Evolutionary conservation across 768 basidiomycete genomes (phyloP).

Genomic region (Mycena galopus): DNA sequence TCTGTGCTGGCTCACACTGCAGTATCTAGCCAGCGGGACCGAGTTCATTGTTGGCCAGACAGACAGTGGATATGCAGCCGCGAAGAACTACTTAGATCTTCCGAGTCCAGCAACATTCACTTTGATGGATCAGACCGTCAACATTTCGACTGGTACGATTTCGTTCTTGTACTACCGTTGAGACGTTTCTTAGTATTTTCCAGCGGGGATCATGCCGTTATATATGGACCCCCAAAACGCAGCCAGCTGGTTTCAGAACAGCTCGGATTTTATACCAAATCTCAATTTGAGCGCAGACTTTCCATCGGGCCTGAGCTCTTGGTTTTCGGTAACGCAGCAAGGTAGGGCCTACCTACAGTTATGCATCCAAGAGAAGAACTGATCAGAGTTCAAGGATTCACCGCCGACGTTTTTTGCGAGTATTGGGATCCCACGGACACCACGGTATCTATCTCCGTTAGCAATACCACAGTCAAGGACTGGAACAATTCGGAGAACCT

Average conservation of each 20-base stretch:
- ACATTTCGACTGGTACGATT: not conserved
- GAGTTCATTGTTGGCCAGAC: constrained; percentile 9
- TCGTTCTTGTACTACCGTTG: not conserved
- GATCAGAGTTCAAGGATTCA: not conserved
- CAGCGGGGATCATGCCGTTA: not conserved
- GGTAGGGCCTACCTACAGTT: no score
- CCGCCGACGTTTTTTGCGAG: not conserved
- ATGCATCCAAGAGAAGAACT: no score
- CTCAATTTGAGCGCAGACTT: not conserved
- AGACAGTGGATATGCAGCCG: not conserved
- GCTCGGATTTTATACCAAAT: no score
- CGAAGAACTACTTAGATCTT: not conserved
- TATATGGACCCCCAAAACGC: no score
- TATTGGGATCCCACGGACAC: not conserved
- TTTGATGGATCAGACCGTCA: constrained; percentile 1
- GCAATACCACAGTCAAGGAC: no score
- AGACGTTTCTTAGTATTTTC: not conserved
- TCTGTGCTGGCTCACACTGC: no score
- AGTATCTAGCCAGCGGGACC: no score
- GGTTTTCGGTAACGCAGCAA: not conserved
- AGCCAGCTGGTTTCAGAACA: no score
- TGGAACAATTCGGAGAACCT: no score
- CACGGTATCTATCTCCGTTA: no score
- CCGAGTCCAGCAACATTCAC: not conserved
- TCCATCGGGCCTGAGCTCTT: not conserved